These are phyloP conservation scores for Diutina rugosa DNA, from an alignment of 1,139 yeast genomes.

Conservation along the genomic window DNA sequence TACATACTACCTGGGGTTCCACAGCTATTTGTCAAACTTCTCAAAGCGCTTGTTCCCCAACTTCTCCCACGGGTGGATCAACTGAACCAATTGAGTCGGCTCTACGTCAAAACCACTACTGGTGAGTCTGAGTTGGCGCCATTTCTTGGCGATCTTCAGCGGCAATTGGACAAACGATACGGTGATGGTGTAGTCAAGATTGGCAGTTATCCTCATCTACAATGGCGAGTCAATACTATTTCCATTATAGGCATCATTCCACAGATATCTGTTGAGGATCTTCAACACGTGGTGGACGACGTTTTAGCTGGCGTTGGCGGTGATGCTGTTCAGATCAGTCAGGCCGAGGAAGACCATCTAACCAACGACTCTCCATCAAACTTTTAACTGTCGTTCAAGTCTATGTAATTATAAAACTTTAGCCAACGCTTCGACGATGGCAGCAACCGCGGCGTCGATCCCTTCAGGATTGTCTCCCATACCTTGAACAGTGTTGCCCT, in stretches of 20 bases:
- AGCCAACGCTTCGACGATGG: constrained; percentile 43
- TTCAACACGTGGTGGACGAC: constrained; percentile 33
- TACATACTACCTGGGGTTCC: constrained; percentile 80
- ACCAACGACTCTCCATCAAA: constrained; percentile 5
- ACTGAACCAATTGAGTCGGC: constrained; percentile 22
- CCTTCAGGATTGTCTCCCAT: constrained; percentile 78
- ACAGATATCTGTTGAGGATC: constrained; percentile 11
- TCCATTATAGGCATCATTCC: constrained; percentile 51
- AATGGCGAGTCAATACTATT: constrained; percentile 50
- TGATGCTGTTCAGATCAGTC: constrained; percentile 8
- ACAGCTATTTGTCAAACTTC: constrained; percentile 44
- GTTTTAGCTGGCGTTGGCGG: constrained; percentile 15
- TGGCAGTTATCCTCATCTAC: constrained; percentile 77
- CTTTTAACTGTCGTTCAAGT: background rate
- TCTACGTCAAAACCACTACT: constrained; percentile 46
- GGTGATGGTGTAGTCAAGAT: constrained; percentile 38
- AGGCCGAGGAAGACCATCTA: constrained; percentile 7
- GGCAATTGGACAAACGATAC: constrained; percentile 22
- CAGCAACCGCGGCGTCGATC: constrained; percentile 59
- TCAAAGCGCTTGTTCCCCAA: constrained; percentile 18
- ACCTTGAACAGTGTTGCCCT: constrained; percentile 93
- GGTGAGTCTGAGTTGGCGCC: constrained; percentile 64
- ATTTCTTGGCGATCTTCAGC: constrained; percentile 40
- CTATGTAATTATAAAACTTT: constrained; percentile 30
- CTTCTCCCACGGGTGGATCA: constrained; percentile 14